A percentile compares a stretch with the other conserved stretches of the same genome.
Evolutionary conservation across 192 early-diverging fungal species (phyloP).

Genomic region (Podila epigama): DNA sequence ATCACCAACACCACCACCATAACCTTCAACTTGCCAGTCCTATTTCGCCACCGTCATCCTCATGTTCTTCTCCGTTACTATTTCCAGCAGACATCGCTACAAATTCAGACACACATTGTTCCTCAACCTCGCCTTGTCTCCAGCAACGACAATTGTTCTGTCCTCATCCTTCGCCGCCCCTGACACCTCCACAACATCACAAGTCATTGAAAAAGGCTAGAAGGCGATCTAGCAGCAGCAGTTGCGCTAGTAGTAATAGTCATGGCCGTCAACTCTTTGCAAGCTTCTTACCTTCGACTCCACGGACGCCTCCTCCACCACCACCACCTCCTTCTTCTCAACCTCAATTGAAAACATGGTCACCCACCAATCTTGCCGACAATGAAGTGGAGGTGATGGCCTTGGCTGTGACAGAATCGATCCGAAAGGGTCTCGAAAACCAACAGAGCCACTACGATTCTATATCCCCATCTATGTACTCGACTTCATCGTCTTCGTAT

Average conservation of each 20-base stretch:
- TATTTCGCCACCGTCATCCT: too few species aligned
- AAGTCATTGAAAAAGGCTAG: background rate
- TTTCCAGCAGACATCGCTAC: background rate
- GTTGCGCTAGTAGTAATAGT: too few species aligned
- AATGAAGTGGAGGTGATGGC: constrained; percentile 21
- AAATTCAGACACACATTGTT: background rate
- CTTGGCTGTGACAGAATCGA: background rate
- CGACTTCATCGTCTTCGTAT: background rate
- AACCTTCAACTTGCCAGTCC: background rate
- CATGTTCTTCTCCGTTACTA: background rate
- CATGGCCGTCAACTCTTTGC: too few species aligned
- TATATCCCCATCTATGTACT: background rate
- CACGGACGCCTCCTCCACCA: background rate
- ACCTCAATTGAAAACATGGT: background rate
- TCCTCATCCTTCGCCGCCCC: background rate
- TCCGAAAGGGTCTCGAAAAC: background rate
- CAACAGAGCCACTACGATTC: background rate
- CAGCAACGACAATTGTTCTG: background rate
- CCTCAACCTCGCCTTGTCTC: background rate
- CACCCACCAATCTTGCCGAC: constrained; percentile 5
- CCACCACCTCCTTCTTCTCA: background rate
- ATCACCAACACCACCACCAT: background rate
- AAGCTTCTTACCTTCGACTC: too few species aligned
- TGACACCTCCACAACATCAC: background rate
- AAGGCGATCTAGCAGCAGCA: too few species aligned